Conservation (phyloP, 495 filamentous ascomycete genomes). For the Entonaema liquescens region DNA sequence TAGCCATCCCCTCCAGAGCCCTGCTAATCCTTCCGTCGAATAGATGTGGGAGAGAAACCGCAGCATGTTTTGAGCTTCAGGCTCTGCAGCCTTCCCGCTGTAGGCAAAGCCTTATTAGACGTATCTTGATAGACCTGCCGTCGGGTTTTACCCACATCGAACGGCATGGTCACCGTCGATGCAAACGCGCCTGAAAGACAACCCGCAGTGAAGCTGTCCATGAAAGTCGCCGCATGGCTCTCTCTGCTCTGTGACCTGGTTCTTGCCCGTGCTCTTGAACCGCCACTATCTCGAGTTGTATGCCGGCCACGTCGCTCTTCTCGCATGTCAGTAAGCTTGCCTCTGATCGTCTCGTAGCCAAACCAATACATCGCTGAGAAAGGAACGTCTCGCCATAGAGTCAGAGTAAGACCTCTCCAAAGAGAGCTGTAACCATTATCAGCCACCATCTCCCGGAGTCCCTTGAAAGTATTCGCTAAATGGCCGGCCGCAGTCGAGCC, state of each 20-base stretch:
- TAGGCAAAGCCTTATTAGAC: constrained; percentile 37
- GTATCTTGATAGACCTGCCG: constrained; percentile 78
- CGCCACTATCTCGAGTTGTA: constrained; percentile 39
- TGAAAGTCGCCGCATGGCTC: constrained; percentile 74
- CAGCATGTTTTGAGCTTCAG: constrained; percentile 77
- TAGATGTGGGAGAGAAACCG: constrained; percentile 89
- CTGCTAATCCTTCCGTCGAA: constrained; percentile 78
- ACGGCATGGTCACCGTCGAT: constrained; percentile 91
- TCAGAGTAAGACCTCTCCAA: constrained; percentile 92
- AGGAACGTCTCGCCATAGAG: constrained; percentile 95
- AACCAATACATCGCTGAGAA: constrained; percentile 98
- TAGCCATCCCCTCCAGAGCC: constrained; percentile 89
- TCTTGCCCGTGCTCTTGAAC: constrained; percentile 48
- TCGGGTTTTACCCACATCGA: constrained; percentile 96
- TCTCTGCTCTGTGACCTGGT: constrained; percentile 60
- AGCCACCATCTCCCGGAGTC: constrained; percentile 80
- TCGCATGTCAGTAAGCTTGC: constrained; percentile 68
- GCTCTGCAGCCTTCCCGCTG: constrained; percentile 53
- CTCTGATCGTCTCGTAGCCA: constrained; percentile 88
- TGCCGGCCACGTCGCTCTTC: constrained; percentile 56
- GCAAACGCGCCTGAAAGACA: constrained; percentile 83
- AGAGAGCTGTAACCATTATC: constrained; percentile 79
- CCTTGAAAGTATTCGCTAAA: constrained; percentile 77
- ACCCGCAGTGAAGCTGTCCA: constrained; percentile 89
- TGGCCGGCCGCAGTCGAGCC: constrained; percentile 60